Evolutionary conservation across 345 rosid species (phyloP).

Genomic region (Combretum micranthum): DNA sequence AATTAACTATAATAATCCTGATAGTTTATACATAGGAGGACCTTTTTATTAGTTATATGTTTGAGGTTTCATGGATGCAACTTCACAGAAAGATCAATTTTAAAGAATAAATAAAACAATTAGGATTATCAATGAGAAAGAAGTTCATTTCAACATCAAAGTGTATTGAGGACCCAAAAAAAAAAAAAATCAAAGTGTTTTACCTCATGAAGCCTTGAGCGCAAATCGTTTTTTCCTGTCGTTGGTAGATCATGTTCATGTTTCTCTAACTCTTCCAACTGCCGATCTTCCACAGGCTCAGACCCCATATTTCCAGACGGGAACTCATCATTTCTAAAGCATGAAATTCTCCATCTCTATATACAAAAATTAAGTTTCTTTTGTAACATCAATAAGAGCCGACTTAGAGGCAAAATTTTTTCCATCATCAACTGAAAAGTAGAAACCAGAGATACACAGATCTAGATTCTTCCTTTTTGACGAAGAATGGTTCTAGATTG

Average conservation of each 20-base stretch:
- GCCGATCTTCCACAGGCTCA: conserved; percentile 7
- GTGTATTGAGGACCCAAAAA: no score
- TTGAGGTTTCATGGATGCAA: no score
- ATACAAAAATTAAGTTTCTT: background rate
- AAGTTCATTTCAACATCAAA: background rate
- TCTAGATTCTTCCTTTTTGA: no score
- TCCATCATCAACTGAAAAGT: background rate
- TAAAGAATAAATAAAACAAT: background rate
- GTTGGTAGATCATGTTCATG: conserved; percentile 5
- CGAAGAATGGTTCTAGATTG: no score
- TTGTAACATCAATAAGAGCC: background rate
- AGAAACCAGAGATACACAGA: no score
- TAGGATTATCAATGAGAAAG: background rate
- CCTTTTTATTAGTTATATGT: no score
- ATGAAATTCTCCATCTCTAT: conserved; percentile 17
- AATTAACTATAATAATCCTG: no score
- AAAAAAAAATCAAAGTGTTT: no score
- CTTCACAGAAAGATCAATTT: no score
- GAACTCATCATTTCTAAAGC: conserved; percentile 5
- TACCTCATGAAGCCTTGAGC: conserved; percentile 10
- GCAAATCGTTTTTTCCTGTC: conserved; percentile 1
- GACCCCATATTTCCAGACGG: conserved; percentile 1
- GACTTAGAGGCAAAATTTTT: background rate
- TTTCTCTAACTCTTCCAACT: conserved; percentile 5
- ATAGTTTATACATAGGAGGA: no score